Evolutionary conservation across 257 asterid genomes (phyloP).

Genomic region (Fraxinus americana): DNA sequence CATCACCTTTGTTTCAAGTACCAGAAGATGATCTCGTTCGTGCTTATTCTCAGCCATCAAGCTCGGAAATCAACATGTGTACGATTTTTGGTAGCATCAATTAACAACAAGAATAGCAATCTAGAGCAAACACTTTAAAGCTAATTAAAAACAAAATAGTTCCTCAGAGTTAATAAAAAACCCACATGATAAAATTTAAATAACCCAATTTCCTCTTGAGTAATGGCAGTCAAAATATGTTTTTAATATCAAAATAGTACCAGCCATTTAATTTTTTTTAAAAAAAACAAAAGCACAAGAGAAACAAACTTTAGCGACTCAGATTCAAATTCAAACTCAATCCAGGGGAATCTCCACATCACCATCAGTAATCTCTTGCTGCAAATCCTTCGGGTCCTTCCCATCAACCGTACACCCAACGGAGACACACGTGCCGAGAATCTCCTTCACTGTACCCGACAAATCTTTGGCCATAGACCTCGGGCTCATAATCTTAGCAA

Average conservation of each 20-base stretch:
- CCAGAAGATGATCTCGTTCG: too few relatives aligned
- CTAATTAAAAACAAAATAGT: neutral
- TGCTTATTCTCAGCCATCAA: too few relatives aligned
- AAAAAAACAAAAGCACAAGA: neutral
- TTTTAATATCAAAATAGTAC: neutral
- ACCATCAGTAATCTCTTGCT: slow-evolving; percentile 41
- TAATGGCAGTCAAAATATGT: neutral
- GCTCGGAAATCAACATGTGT: too few relatives aligned
- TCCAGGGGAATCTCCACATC: slow-evolving; percentile 31
- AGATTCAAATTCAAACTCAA: neutral
- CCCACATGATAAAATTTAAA: neutral
- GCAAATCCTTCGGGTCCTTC: slow-evolving; percentile 42
- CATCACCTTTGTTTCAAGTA: too few relatives aligned
- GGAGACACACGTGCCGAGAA: slow-evolving; percentile 41
- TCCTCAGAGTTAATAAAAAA: neutral
- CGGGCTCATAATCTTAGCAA: slow-evolving; percentile 40
- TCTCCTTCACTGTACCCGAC: slow-evolving; percentile 42
- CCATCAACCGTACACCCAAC: slow-evolving; percentile 48
- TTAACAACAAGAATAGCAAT: neutral
- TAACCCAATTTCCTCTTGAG: neutral
- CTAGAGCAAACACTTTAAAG: neutral
- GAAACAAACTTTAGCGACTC: neutral
- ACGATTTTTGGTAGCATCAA: too few relatives aligned
- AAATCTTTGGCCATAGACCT: slow-evolving; percentile 44
- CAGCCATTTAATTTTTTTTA: neutral